These are phyloP conservation scores for Picochlorum sp. DNA, from an alignment of 139 green algal genomes.

Conservation along the genomic window DNA sequence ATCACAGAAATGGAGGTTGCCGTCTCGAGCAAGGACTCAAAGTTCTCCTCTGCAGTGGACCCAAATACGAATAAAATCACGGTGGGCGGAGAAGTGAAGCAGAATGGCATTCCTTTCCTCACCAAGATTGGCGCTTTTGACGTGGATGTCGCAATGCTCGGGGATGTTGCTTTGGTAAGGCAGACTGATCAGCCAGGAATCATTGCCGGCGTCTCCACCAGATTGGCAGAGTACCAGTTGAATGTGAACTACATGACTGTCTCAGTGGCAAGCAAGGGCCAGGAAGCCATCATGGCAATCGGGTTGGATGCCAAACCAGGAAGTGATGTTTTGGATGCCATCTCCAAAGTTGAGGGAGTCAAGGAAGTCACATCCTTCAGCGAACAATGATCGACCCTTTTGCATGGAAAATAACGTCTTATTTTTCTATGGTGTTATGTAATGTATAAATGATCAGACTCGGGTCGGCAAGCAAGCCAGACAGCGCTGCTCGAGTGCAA, in stretches of 20 bases:
- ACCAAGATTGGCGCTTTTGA: constrained; percentile 79
- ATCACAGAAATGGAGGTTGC: constrained; percentile 42
- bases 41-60: constrained; percentile 64
- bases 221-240: constrained; percentile 59
- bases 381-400: constrained; percentile 8
- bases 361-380: constrained; percentile 24
- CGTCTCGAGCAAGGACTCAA: constrained; percentile 47
- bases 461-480: too few relatives aligned
- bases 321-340: constrained; percentile 10
- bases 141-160: constrained; percentile 69
- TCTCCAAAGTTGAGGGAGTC: constrained; percentile 10
- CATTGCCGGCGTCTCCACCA: constrained; percentile 66
- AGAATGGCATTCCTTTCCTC: constrained; percentile 59
- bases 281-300: constrained; percentile 89
- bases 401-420: too few relatives aligned
- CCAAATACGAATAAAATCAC: constrained; percentile 42
- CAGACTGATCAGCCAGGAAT: constrained; percentile 90
- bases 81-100: constrained; percentile 64
- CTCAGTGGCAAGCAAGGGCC: constrained; percentile 19
- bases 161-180: constrained; percentile 62
- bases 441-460: too few relatives aligned
- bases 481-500: too few relatives aligned
- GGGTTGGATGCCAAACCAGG: constrained; percentile 60
- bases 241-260: constrained; percentile 97
- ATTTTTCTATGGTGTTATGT: too few relatives aligned